Conservation (phyloP, 2,329 filamentous ascomycete genomes). For the Verticillium albo-atrum region DNA sequence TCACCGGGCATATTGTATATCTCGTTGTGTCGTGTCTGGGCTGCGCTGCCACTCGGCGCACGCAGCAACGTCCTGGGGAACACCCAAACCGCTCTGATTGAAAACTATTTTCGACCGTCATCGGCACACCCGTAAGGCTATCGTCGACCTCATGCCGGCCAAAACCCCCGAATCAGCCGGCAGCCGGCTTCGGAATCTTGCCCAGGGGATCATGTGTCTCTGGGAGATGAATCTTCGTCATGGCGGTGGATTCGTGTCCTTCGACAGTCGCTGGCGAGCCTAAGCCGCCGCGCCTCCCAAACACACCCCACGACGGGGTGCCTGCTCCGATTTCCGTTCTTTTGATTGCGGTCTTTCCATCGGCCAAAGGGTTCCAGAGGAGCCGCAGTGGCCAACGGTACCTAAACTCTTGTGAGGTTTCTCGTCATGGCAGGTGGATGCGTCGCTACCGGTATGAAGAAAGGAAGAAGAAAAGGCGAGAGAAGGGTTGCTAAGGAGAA, state of each 20-base stretch:
- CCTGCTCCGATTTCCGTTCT: slow-evolving; percentile 32
- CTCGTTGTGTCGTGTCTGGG: slow-evolving; percentile 5
- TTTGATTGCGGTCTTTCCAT: slow-evolving; percentile 14
- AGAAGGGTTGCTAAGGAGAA: neutral
- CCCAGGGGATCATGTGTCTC: neutral
- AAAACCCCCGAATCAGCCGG: slow-evolving; percentile 6
- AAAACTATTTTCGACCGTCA: slow-evolving; percentile 28
- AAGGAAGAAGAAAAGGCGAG: neutral
- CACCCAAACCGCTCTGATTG: slow-evolving; percentile 27
- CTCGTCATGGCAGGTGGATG: slow-evolving; percentile 17
- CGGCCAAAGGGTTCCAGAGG: slow-evolving; percentile 6
- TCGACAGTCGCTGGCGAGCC: neutral
- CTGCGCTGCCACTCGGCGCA: slow-evolving; percentile 5
- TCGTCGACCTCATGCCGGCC: neutral
- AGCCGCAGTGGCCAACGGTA: slow-evolving; percentile 8
- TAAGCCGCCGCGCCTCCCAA: slow-evolving; percentile 17
- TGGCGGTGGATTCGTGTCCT: neutral
- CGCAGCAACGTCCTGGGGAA: slow-evolving; percentile 1
- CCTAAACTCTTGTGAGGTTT: slow-evolving; percentile 11
- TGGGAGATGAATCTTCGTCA: neutral
- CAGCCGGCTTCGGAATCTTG: neutral
- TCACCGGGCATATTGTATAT: slow-evolving; percentile 24
- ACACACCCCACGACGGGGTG: neutral
- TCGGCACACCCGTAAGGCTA: slow-evolving; percentile 8
- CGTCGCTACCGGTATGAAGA: neutral